A percentile compares a stretch with the other conserved stretches of the same genome.
Conservation (phyloP, 2,329 filamentous ascomycete species). For the Aspergillus persii region DNA sequence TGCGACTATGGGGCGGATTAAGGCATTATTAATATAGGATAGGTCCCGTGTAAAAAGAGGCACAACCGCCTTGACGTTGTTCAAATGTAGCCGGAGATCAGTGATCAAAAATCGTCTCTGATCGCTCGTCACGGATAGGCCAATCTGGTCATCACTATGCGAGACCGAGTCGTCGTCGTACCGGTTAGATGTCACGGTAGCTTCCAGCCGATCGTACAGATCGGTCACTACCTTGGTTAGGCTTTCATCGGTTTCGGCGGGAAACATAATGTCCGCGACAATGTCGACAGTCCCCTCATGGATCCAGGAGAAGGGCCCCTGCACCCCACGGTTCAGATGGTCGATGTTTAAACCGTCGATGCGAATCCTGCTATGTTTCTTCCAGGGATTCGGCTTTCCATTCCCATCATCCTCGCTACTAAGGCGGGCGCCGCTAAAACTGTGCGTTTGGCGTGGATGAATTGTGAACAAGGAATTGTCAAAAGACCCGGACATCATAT, state of each 20-base stretch:
- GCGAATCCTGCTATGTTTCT: constrained; percentile 88
- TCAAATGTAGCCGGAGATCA: constrained; percentile 91
- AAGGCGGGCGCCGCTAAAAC: constrained; percentile 65
- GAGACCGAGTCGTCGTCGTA: constrained; percentile 41
- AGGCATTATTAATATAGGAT: constrained; percentile 92
- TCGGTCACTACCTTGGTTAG: constrained; percentile 94
- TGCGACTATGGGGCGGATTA: constrained; percentile 92
- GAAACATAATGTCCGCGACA: constrained; percentile 92
- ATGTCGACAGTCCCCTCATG: constrained; percentile 97
- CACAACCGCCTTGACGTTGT: constrained; percentile 88
- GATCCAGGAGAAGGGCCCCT: constrained; percentile 96
- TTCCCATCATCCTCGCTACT: constrained; percentile 57
- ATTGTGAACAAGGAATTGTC: constrained; percentile 97
- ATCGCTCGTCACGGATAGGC: constrained; percentile 27
- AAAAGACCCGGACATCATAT: constrained; percentile 92
- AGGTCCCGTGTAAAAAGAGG: constrained; percentile 89
- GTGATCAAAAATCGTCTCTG: constrained; percentile 83
- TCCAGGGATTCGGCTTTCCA: constrained; percentile 74
- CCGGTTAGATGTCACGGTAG: constrained; percentile 78
- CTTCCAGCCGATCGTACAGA: constrained; percentile 93
- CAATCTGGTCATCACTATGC: constrained; percentile 20
- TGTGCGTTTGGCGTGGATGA: constrained; percentile 86
- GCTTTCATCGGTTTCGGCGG: constrained; percentile 80
- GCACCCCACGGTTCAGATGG: constrained; percentile 87
- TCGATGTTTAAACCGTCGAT: constrained; percentile 95